These are phyloP conservation scores for Pyricularia grisea DNA, from an alignment of 2,329 filamentous ascomycete species.

Conservation along the genomic window DNA sequence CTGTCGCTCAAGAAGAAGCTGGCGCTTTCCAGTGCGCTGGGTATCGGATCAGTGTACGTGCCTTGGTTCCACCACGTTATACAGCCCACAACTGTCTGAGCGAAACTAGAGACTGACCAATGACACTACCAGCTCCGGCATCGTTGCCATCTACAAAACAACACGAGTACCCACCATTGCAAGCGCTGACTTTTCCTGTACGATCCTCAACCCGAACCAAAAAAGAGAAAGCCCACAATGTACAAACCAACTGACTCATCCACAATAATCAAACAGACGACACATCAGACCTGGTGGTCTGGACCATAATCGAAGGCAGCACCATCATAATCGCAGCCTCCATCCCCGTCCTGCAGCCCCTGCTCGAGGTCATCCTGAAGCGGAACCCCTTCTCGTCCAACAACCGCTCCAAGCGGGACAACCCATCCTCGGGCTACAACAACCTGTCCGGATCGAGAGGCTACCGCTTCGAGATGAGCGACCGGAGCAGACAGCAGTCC, in stretches of 20 bases:
- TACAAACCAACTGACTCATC: background rate
- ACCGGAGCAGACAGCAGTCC: background rate
- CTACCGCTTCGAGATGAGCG: background rate
- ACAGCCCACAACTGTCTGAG: background rate
- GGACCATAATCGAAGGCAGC: slow-evolving; percentile 28
- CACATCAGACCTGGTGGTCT: slow-evolving; percentile 32
- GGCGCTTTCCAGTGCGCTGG: slow-evolving; percentile 24
- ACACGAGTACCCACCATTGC: slow-evolving; percentile 17
- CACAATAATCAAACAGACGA: slow-evolving; percentile 11
- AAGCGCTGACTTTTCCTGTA: slow-evolving; percentile 18
- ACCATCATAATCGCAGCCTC: slow-evolving; percentile 26
- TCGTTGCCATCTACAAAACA: slow-evolving; percentile 21
- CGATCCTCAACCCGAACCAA: no score
- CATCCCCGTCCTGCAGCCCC: slow-evolving; percentile 23
- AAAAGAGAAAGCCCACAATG: background rate
- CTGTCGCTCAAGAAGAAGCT: slow-evolving; percentile 30
- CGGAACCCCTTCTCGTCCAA: background rate
- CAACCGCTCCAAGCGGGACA: background rate
- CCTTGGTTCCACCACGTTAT: no score
- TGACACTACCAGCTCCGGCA: slow-evolving; percentile 12
- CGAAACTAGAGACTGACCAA: background rate
- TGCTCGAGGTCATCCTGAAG: slow-evolving; percentile 13
- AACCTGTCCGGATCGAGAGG: background rate
- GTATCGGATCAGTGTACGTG: slow-evolving; percentile 27
- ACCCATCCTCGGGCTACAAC: background rate